Evolutionary conservation across 352 stramenopile genomes (phyloP).

Genomic region (Pythium sukuiense): DNA sequence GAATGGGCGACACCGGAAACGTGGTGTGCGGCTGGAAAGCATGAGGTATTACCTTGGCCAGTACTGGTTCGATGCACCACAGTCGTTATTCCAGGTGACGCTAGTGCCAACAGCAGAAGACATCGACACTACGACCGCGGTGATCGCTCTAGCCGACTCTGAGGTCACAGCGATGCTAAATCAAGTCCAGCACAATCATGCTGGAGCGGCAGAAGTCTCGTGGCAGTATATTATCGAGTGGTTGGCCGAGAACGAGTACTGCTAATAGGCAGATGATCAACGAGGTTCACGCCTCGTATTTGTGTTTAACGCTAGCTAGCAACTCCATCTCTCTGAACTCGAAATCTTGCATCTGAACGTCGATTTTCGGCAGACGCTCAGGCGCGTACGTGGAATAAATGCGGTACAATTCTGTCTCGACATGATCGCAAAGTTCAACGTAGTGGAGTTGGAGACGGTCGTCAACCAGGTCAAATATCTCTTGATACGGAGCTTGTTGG

Average conservation of each 20-base stretch:
- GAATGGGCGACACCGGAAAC: constrained; percentile 8
- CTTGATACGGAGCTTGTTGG: constrained; percentile 28
- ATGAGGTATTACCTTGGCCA: not conserved
- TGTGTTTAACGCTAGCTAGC: constrained; percentile 40
- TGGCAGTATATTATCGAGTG: constrained; percentile 12
- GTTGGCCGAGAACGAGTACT: constrained; percentile 2
- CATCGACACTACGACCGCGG: not conserved
- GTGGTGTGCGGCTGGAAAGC: constrained; percentile 1
- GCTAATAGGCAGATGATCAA: not conserved
- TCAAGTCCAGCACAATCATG: constrained; percentile 15
- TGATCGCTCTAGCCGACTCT: not conserved
- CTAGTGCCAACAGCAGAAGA: not conserved
- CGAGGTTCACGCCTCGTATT: constrained; percentile 37
- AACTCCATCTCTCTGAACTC: constrained; percentile 47
- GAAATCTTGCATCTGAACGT: constrained; percentile 49
- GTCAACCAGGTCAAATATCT: constrained; percentile 34
- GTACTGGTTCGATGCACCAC: constrained; percentile 11
- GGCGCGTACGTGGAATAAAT: constrained; percentile 53
- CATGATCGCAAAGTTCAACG: constrained; percentile 17
- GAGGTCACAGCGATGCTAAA: constrained; percentile 17
- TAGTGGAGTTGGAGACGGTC: constrained; percentile 37
- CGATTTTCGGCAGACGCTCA: constrained; percentile 53
- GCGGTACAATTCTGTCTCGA: constrained; percentile 31
- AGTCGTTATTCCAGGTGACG: constrained; percentile 2
- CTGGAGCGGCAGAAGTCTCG: not conserved